phyloP scores from a whole-genome alignment of 495 filamentous ascomycete species.

The Astrothelium macrocarpum region DNA sequence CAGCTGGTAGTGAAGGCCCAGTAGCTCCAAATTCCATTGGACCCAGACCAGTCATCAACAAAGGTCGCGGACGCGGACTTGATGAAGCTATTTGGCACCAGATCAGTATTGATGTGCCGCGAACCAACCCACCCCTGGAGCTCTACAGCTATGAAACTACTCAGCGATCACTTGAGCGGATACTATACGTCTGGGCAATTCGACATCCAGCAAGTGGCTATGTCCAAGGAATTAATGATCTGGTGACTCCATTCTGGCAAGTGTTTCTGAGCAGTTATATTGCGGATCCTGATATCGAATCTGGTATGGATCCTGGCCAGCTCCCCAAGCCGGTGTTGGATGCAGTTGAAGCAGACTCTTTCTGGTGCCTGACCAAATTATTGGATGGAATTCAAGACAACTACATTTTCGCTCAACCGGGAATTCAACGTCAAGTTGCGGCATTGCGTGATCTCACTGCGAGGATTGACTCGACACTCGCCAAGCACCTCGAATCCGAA shows the following conservation, averaged over 20 bases:
- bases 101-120: conserved; percentile 95
- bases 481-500: conserved; percentile 79
- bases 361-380: conserved; percentile 95
- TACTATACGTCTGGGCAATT: conserved; percentile 96
- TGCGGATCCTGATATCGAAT: conserved; percentile 81
- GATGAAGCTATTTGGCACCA: conserved; percentile 98
- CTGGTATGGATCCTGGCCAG: conserved; percentile 92
- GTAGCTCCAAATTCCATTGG: conserved; percentile 20
- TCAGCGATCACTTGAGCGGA: conserved; percentile 83
- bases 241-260: conserved; percentile 96
- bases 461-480: conserved; percentile 74
- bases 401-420: conserved; percentile 94
- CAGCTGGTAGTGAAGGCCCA: conserved; percentile 24
- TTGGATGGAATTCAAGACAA: conserved; percentile 98
- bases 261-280: conserved; percentile 93
- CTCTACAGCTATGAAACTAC: conserved; percentile 94
- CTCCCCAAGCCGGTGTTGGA: conserved; percentile 84
- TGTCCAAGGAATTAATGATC: conserved; percentile 96
- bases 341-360: conserved; percentile 94
- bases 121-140: conserved; percentile 90
- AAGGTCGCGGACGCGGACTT: conserved; percentile 58
- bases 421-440: conserved; percentile 86
- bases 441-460: conserved; percentile 80
- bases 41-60: conserved; percentile 17
- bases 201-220: conserved; percentile 95